phyloP scores from a whole-genome alignment of 495 filamentous ascomycete species.

The Cercophora newfieldiana region DNA sequence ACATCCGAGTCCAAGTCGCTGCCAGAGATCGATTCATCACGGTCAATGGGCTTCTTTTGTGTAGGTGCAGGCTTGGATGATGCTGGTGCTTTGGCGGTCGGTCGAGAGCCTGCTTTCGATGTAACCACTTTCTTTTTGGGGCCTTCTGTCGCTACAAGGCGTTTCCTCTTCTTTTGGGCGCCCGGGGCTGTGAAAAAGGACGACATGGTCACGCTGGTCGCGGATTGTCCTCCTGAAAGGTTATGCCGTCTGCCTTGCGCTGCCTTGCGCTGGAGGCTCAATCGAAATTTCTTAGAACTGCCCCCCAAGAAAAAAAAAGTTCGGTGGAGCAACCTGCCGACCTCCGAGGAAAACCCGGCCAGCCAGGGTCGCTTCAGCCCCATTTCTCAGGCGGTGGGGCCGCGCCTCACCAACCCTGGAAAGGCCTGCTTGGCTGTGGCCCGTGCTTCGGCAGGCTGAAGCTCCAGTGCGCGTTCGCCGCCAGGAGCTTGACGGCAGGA shows the following conservation, averaged over 20 bases:
- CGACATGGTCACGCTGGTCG: conserved; percentile 57
- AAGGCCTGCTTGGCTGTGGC: background rate
- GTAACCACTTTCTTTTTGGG: conserved; percentile 50
- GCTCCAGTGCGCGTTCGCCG: conserved; percentile 31
- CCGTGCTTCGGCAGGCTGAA: conserved; percentile 31
- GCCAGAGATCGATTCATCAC: conserved; percentile 80
- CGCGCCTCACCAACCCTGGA: background rate
- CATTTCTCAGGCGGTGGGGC: conserved; percentile 2
- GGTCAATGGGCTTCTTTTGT: conserved; percentile 60
- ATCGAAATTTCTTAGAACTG: conserved; percentile 17
- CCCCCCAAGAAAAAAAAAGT: no score
- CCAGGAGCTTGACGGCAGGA: conserved; percentile 4
- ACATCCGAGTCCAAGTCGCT: conserved; percentile 66
- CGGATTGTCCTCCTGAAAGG: conserved; percentile 12
- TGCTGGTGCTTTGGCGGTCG: conserved; percentile 45
- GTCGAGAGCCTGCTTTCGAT: conserved; percentile 34
- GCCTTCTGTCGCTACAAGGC: conserved; percentile 39
- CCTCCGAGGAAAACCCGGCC: background rate
- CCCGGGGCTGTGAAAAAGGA: conserved; percentile 83
- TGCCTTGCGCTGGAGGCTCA: conserved; percentile 15
- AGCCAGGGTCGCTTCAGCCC: background rate
- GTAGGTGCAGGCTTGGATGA: conserved; percentile 40
- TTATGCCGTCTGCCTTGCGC: conserved; percentile 17
- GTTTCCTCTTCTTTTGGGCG: conserved; percentile 80
- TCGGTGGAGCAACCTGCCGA: conserved; percentile 3